A percentile compares a stretch with the other conserved stretches of the same genome.
These are phyloP conservation scores for Yarrowia yakushimensis DNA, from an alignment of 805 yeast species.

Conservation along the genomic window DNA sequence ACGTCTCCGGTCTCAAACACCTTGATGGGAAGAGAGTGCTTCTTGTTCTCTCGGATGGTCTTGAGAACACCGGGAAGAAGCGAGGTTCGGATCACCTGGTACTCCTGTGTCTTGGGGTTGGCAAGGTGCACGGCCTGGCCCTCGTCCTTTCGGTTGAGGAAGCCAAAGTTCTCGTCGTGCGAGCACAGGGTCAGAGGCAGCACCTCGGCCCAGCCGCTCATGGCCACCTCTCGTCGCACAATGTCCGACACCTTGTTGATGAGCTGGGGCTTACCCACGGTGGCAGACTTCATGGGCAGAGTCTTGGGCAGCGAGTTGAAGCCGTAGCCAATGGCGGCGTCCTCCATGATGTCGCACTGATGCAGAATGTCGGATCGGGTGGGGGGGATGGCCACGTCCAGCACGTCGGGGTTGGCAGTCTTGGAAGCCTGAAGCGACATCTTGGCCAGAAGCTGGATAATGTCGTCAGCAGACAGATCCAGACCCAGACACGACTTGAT, in stretches of 20 bases:
- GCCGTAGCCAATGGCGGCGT: conserved; percentile 95
- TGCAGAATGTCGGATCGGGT: conserved; percentile 95
- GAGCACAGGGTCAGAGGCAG: conserved; percentile 94
- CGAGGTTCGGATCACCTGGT: conserved; percentile 96
- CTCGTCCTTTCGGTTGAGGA: conserved; percentile 70
- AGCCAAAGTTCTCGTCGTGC: conserved; percentile 93
- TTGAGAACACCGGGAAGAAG: conserved; percentile 91
- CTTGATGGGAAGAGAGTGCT: conserved; percentile 89
- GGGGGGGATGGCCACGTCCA: conserved; percentile 76
- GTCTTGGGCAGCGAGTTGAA: conserved; percentile 82
- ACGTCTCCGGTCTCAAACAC: conserved; percentile 96
- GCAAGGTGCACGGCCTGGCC: conserved; percentile 77
- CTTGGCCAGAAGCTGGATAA: conserved; percentile 62
- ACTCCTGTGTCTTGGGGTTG: conserved; percentile 94
- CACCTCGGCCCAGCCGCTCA: conserved; percentile 94
- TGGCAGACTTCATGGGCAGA: conserved; percentile 70
- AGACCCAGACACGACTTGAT: conserved; percentile 94
- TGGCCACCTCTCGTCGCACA: conserved; percentile 83
- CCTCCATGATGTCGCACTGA: conserved; percentile 98
- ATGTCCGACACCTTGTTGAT: conserved; percentile 89
- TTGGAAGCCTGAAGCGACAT: conserved; percentile 75
- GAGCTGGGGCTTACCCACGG: conserved; percentile 82
- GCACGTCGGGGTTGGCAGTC: conserved; percentile 44
- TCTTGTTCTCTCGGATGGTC: conserved; percentile 93
- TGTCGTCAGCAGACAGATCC: conserved; percentile 61